phyloP scores from a whole-genome alignment of 2,329 filamentous ascomycete genomes.

The Zymoseptoria brevis region DNA sequence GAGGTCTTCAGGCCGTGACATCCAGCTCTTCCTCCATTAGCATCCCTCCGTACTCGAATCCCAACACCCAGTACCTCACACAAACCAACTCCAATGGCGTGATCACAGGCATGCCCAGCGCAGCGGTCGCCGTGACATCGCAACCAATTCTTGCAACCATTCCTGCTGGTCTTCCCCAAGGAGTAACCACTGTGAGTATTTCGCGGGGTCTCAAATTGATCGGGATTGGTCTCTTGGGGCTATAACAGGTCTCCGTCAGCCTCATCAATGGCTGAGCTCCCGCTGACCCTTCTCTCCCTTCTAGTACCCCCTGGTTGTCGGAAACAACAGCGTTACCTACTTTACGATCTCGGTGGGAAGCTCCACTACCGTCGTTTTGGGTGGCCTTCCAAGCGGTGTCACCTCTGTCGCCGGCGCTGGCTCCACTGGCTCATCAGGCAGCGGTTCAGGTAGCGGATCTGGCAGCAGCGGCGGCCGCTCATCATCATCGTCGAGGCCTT shows the following conservation, averaged over 20 bases:
- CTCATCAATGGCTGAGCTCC: neutral
- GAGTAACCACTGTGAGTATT: neutral
- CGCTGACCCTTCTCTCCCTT: neutral
- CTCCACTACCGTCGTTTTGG: constrained; percentile 26
- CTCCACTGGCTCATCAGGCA: constrained; percentile 2
- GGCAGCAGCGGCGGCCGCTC: constrained; percentile 1
- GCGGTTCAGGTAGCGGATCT: constrained; percentile 1
- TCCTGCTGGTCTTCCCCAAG: constrained; percentile 33
- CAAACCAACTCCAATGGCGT: constrained; percentile 44
- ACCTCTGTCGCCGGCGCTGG: constrained; percentile 8
- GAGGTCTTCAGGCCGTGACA: constrained; percentile 7
- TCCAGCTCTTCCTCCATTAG: constrained; percentile 13
- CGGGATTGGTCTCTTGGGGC: constrained; percentile 8
- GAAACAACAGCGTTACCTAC: constrained; percentile 24
- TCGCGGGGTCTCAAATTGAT: neutral
- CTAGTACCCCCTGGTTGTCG: constrained; percentile 16
- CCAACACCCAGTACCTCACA: constrained; percentile 38
- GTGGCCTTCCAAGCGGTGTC: constrained; percentile 17
- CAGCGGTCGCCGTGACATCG: constrained; percentile 25
- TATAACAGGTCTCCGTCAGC: neutral
- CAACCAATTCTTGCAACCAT: constrained; percentile 28
- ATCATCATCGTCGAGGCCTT: neutral
- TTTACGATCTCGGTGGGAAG: constrained; percentile 28
- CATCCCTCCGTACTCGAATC: constrained; percentile 34
- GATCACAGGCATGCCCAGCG: constrained; percentile 41